phyloP scores from a whole-genome alignment of 441 rosid genomes.

The Capsella rubella region DNA sequence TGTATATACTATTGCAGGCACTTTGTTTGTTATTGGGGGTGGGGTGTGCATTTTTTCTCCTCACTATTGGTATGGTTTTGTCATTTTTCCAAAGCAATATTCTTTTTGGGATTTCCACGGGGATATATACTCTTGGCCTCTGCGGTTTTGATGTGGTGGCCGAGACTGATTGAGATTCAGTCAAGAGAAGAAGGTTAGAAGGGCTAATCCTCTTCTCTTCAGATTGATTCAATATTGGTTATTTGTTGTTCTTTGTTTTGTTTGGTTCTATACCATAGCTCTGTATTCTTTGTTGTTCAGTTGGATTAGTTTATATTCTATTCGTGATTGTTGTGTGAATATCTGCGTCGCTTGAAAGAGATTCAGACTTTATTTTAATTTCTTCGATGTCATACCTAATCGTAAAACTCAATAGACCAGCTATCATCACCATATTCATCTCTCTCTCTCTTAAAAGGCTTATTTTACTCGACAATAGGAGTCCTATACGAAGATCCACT shows the following conservation, averaged over 20 bases:
- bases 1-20: conserved; percentile 36
- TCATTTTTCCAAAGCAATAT: not conserved
- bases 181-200: conserved; percentile 38
- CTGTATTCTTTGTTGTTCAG: conserved; percentile 24
- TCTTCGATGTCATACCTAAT: too few species aligned
- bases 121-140: conserved; percentile 40
- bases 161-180: conserved; percentile 36
- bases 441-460: too few species aligned
- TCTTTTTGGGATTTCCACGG: conserved; percentile 25
- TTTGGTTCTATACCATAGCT: conserved; percentile 12
- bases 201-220: conserved; percentile 38
- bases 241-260: conserved; percentile 18
- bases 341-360: not conserved
- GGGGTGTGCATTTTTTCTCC: conserved; percentile 28
- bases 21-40: conserved; percentile 37
- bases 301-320: conserved; percentile 20
- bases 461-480: too few species aligned
- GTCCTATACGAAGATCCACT: too few species aligned
- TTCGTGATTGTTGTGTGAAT: conserved; percentile 19
- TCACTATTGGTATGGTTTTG: conserved; percentile 26
- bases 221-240: conserved; percentile 30
- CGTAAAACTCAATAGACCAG: too few species aligned
- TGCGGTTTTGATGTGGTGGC: conserved; percentile 41
- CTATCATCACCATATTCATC: too few species aligned
- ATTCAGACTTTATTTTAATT: too few species aligned